phyloP scores from a whole-genome alignment of 257 asterid species.

The Ocimum tenuiflorum region DNA sequence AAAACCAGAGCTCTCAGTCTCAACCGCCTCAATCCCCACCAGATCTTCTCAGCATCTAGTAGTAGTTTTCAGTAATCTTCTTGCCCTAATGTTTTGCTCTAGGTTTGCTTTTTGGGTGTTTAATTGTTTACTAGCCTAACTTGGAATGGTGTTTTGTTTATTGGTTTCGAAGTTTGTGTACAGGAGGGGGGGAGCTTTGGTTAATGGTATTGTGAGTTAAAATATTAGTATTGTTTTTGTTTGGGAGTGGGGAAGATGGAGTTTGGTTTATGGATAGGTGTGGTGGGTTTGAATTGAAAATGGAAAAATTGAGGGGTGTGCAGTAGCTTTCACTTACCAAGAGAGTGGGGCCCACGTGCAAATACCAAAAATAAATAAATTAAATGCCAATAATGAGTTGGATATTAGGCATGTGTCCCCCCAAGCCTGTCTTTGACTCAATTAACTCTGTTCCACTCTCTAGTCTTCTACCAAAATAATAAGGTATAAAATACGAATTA shows the following conservation, averaged over 20 bases:
- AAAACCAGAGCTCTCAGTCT: conserved; percentile 19
- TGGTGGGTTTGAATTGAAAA: neutral
- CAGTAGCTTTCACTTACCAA: conserved; percentile 36
- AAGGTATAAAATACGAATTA: no score
- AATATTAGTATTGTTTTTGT: neutral
- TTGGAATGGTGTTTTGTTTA: conserved; percentile 2
- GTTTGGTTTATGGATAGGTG: neutral
- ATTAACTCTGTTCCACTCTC: no score
- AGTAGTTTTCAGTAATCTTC: neutral
- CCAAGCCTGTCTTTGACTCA: no score
- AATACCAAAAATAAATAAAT: neutral
- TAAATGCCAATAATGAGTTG: neutral
- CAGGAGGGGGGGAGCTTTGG: conserved; percentile 10
- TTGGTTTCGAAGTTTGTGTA: conserved; percentile 26
- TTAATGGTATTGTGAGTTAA: neutral
- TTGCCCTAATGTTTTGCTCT: neutral
- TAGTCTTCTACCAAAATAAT: no score
- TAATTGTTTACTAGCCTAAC: no score
- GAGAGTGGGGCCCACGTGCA: conserved; percentile 22
- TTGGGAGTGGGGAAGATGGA: neutral
- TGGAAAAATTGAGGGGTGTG: conserved; percentile 27
- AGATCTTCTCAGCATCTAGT: conserved; percentile 37
- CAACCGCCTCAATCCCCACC: conserved; percentile 10
- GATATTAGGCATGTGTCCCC: neutral
- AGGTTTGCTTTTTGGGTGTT: neutral